These are phyloP conservation scores for Wallacemonas sp. DNA, from an alignment of 208 protist genomes.

Conservation along the genomic window DNA sequence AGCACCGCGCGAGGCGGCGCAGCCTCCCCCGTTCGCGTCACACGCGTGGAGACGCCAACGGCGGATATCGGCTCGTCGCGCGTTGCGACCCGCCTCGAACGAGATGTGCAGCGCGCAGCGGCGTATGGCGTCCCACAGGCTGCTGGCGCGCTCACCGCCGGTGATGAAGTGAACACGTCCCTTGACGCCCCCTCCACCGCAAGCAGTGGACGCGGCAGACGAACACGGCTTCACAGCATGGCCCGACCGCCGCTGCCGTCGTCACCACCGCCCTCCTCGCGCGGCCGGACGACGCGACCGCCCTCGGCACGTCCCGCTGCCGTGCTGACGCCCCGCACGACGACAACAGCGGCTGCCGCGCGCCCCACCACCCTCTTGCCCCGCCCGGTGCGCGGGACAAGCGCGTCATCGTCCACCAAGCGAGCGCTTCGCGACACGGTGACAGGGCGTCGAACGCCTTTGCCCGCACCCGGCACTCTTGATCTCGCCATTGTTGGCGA, in stretches of 20 bases:
- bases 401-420: neutral
- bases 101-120: slow-evolving; percentile 3
- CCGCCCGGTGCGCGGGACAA: neutral
- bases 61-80: neutral
- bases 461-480: neutral
- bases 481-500: neutral
- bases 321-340: neutral
- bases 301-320: neutral
- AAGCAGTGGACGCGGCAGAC: neutral
- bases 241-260: neutral
- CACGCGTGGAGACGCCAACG: neutral
- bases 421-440: neutral
- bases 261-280: neutral
- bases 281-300: neutral
- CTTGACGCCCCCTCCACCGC: neutral
- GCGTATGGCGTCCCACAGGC: neutral
- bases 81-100: neutral
- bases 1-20: neutral
- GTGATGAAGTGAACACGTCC: neutral
- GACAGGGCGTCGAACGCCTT: neutral
- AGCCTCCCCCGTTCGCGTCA: neutral
- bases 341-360: neutral
- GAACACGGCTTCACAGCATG: no score
- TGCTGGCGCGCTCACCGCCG: neutral
- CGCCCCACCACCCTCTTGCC: neutral